Evolutionary conservation across 371 early-diverging fungal genomes (phyloP), one percentile per base, ranked within the genome.

Genomic region (Circinella umbellata): DNA sequence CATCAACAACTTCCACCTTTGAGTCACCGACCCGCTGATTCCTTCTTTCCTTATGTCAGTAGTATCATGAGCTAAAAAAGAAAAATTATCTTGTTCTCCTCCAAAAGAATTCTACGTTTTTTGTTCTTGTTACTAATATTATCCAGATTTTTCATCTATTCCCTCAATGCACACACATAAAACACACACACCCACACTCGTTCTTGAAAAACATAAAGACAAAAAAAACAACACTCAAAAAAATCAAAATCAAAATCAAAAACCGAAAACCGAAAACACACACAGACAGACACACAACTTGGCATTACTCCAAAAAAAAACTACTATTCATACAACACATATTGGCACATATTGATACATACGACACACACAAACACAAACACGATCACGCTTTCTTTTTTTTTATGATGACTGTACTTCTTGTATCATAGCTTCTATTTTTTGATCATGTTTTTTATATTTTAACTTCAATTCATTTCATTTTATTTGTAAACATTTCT

Each of bases 1-100:
- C 36, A 39, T 62, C 57, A 37, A n/a, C 61, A 35, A 39, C 65
- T 64, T 64, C 65, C 65, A 51, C 53, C 65, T 51, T 27, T 64
- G 37, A 39, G 15, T 15, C 51, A 57, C 57, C 57, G 57, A 57
- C 57, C 57, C 13, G 57, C 57, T 57, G 57, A 57, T 6, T 57
- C 57, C 34, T 57, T 57, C 35, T 57, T 57, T n/a, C 57, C 57
- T 57, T 57, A 57, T 34, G 57, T 57, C 57, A 57, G 57, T 27
- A 27, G 27, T 57, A 57, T 57, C 57, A 57, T 57, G 34, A 34
- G 57, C 35, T 57, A 57, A 57, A 57, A 34, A 34, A 18, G 14
- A 34, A 11, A 57, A 18, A 18, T 9, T 42, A 42, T 9, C 42
- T 11, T 42, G 27, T 27, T 57, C 57, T 57, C 57, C 57, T 18